Base-by-base conservation (phyloP, 2,329 filamentous ascomycete species). In the Pseudogymnoascus sp. region DNA sequence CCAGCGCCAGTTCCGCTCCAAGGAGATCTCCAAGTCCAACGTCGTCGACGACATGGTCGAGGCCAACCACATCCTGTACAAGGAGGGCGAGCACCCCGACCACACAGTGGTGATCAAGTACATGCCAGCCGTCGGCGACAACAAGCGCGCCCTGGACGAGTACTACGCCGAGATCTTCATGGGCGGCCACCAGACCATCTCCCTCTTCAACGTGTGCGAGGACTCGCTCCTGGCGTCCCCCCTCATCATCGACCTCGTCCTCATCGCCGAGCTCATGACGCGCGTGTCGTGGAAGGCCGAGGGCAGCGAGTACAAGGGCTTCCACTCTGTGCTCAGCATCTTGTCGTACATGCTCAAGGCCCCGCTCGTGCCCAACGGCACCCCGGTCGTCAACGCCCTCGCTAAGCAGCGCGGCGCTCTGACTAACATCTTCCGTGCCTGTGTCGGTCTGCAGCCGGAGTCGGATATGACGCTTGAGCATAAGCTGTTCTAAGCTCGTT, bases 81-180 rank as follows among this genome's bases (percentile, higher is more conserved):
- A 89, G 78, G 82, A 90, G 72, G 92, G 88, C 70, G 95, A 99
- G 81, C 93, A 98, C 77, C 95, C 95, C 2, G 93, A 99, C 76
- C 95, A 99, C 82, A 96, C 91, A 65, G 95, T 99, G 65, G 95
- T 99, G 71, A 99, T 99, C 87, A 99, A 99, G 86, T 99, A 99
- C 83, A 96, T 99, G 93, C 95, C 95, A 37, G 91, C 93, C 67
- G 95, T 99, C 59, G 95, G 95, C 66, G 95, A 99, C 80, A 96
- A 97, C 85, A 99, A 99, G 87, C 92, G 95, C 75, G 95, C 95
- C 62, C 84, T 99, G 62, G 95, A 99, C 73, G 95, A 99, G 83
- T 99, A 99, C 85, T 97, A 97, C 71, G 95, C 92, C 63, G 93
- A 99, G 83, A 98, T 99, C 78, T 99, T 99, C 85, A 85, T 98